These are phyloP conservation scores for Pichia sp. DNA, from an alignment of 1,139 yeast genomes.

Conservation along the genomic window DNA sequence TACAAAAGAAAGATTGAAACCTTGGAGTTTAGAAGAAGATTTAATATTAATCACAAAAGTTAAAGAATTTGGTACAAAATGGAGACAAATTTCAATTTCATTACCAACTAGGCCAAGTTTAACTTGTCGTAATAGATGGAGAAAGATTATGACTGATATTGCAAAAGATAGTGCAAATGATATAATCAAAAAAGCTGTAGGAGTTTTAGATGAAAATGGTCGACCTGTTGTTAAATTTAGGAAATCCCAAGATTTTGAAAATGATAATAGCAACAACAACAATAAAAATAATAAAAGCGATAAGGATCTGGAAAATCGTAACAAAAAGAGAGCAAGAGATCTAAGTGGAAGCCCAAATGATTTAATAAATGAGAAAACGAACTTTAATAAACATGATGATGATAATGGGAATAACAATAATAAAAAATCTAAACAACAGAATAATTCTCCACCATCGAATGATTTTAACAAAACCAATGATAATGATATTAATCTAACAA, in stretches of 20 bases:
- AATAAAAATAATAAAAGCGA: neutral
- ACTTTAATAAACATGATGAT: neutral
- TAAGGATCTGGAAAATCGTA: neutral
- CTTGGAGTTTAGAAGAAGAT: slow-evolving; percentile 81
- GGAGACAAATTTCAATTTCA: slow-evolving; percentile 74
- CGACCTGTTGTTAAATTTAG: slow-evolving; percentile 12
- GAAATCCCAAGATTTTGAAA: neutral
- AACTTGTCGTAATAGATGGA: slow-evolving; percentile 89
- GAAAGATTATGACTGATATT: slow-evolving; percentile 73
- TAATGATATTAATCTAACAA: neutral
- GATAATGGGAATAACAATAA: neutral
- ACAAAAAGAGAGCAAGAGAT: neutral
- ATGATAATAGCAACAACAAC: neutral
- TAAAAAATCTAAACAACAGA: neutral
- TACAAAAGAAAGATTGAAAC: slow-evolving; percentile 68
- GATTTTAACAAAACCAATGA: neutral
- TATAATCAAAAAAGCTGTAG: slow-evolving; percentile 33
- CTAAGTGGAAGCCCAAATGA: slow-evolving; percentile 1
- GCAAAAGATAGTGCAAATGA: slow-evolving; percentile 52
- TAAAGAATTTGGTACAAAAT: slow-evolving; percentile 73
- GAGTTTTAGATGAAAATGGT: slow-evolving; percentile 26
- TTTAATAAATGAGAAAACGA: neutral
- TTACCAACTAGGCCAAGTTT: slow-evolving; percentile 79
- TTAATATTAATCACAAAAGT: slow-evolving; percentile 58
- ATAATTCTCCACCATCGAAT: neutral